These are phyloP conservation scores for Akanthomyces uredinophilus DNA, from an alignment of 2,329 filamentous ascomycete species.

Conservation along the genomic window DNA sequence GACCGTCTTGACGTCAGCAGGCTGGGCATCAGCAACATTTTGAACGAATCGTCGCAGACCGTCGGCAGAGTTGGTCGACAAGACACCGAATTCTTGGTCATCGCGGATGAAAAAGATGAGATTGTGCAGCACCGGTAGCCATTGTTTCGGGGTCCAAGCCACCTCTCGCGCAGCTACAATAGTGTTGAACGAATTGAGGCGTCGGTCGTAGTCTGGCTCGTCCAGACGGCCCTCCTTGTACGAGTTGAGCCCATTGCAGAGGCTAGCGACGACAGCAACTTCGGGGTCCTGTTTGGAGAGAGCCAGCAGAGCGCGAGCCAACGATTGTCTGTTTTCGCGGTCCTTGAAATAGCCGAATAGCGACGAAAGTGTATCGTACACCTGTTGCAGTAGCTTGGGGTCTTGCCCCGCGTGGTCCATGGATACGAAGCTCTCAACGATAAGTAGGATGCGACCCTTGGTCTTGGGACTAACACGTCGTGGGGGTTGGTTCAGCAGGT, in stretches of 20 bases:
- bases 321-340: slow-evolving; percentile 64
- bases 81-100: slow-evolving; percentile 81
- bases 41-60: slow-evolving; percentile 74
- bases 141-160: slow-evolving; percentile 65
- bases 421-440: slow-evolving; percentile 75
- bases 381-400: slow-evolving; percentile 49
- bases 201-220: slow-evolving; percentile 81
- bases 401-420: slow-evolving; percentile 43
- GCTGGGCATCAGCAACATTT: slow-evolving; percentile 42
- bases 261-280: slow-evolving; percentile 56
- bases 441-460: slow-evolving; percentile 74
- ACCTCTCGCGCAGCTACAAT: slow-evolving; percentile 61
- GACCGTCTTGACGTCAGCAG: slow-evolving; percentile 35
- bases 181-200: slow-evolving; percentile 68
- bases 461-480: slow-evolving; percentile 75
- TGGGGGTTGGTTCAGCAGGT: slow-evolving; percentile 78
- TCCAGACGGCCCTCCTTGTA: slow-evolving; percentile 68
- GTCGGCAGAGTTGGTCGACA: slow-evolving; percentile 74
- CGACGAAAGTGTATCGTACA: slow-evolving; percentile 71
- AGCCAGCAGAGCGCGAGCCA: slow-evolving; percentile 68
- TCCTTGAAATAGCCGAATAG: slow-evolving; percentile 92
- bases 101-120: slow-evolving; percentile 81
- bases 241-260: slow-evolving; percentile 79
- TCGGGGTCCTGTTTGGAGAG: slow-evolving; percentile 61
- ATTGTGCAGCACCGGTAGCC: slow-evolving; percentile 85